phyloP scores from a whole-genome alignment of 306 rosid species.

The Quercus cerris region DNA sequence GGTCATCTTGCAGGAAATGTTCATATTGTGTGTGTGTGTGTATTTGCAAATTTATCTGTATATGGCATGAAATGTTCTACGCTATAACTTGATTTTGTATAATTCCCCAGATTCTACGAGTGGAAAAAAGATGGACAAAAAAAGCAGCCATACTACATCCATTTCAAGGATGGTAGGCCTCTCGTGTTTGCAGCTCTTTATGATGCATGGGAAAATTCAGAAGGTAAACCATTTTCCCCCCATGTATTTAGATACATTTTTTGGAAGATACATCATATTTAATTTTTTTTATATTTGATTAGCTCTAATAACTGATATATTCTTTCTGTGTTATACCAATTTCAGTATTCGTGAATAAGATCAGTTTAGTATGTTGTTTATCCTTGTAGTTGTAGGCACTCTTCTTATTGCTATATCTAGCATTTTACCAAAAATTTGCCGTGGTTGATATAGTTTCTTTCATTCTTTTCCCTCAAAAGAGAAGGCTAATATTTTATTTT shows the following conservation, averaged over 20 bases:
- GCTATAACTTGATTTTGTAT: background rate
- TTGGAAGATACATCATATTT: background rate
- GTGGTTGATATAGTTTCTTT: background rate
- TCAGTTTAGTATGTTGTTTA: background rate
- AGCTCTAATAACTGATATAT: background rate
- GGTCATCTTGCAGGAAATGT: background rate
- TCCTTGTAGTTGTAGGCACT: background rate
- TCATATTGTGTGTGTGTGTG: background rate
- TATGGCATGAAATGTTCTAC: background rate
- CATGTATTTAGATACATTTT: background rate
- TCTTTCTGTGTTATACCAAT: background rate
- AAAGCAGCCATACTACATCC: constrained; percentile 89
- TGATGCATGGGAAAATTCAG: constrained; percentile 77
- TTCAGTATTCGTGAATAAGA: background rate
- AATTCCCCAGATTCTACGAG: constrained; percentile 65
- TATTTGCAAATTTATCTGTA: background rate
- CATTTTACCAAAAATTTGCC: background rate
- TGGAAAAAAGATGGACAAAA: constrained; percentile 90
- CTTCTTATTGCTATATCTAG: background rate
- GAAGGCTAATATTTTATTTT: background rate
- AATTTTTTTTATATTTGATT: background rate
- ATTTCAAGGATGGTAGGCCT: constrained; percentile 81
- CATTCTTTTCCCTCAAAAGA: background rate
- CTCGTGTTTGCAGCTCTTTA: constrained; percentile 88
- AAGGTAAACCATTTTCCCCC: constrained; percentile 38